These are phyloP conservation scores for Boechera retrofracta DNA, from an alignment of 345 rosid species.

Conservation along the genomic window DNA sequence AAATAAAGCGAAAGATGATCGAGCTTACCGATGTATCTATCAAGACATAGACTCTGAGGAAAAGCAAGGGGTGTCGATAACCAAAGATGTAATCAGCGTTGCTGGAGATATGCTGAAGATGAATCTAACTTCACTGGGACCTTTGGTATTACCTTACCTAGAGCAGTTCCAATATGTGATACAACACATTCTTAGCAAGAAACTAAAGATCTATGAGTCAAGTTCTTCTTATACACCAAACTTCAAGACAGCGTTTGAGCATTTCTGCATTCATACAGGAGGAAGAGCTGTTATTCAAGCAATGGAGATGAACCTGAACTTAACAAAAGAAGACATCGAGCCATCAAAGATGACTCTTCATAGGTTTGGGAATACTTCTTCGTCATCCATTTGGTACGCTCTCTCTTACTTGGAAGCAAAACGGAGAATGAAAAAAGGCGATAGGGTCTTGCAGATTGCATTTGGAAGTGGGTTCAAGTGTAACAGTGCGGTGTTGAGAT, in stretches of 20 bases:
- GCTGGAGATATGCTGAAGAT: slow-evolving; percentile 59
- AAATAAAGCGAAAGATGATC: slow-evolving; percentile 55
- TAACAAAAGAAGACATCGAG: slow-evolving; percentile 55
- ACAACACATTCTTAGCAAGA: slow-evolving; percentile 45
- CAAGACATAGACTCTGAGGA: slow-evolving; percentile 62
- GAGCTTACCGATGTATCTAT: slow-evolving; percentile 57
- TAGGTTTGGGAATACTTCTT: slow-evolving; percentile 66
- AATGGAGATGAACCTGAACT: slow-evolving; percentile 54
- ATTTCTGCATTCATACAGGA: slow-evolving; percentile 70
- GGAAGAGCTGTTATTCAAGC: slow-evolving; percentile 65
- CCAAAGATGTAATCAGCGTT: slow-evolving; percentile 56
- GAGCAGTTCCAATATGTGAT: slow-evolving; percentile 51
- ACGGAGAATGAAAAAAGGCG: slow-evolving; percentile 54
- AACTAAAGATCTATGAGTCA: slow-evolving; percentile 36
- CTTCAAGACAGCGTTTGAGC: slow-evolving; percentile 68
- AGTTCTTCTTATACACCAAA: slow-evolving; percentile 52
- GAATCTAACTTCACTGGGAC: slow-evolving; percentile 57
- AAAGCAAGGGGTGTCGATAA: slow-evolving; percentile 53
- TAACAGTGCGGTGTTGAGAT: slow-evolving; percentile 66
- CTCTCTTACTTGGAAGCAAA: slow-evolving; percentile 57
- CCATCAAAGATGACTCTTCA: slow-evolving; percentile 69
- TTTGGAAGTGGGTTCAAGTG: slow-evolving; percentile 70
- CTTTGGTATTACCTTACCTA: slow-evolving; percentile 54
- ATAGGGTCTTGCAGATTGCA: slow-evolving; percentile 70
- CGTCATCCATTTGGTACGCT: slow-evolving; percentile 68